Percentiles rank a stretch among this genome's conserved stretches.
Evolutionary conservation across 495 filamentous ascomycete genomes (phyloP).

Genomic region (Aspergillus hancockii): DNA sequence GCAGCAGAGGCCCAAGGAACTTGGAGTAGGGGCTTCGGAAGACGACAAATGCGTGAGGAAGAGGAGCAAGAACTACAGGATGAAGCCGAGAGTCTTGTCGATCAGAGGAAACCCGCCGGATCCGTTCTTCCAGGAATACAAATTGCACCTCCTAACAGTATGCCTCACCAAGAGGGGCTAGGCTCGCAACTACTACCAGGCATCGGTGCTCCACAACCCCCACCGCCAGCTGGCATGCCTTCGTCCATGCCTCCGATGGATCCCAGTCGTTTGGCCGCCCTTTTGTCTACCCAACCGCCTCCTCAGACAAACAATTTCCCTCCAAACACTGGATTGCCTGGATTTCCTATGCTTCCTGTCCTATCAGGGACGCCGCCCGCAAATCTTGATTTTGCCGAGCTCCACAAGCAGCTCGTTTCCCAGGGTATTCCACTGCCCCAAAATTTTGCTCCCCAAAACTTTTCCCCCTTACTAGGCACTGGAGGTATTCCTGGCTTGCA

Average conservation of each 20-base stretch:
- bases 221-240: slow-evolving; percentile 50
- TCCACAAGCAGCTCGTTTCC: slow-evolving; percentile 53
- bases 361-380: slow-evolving; percentile 50
- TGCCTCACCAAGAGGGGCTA: slow-evolving; percentile 34
- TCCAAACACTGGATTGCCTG: slow-evolving; percentile 31
- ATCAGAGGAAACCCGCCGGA: slow-evolving; percentile 72
- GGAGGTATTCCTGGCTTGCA: slow-evolving; percentile 51
- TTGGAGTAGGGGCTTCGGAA: slow-evolving; percentile 78
- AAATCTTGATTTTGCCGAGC: slow-evolving; percentile 67
- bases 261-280: slow-evolving; percentile 47
- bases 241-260: slow-evolving; percentile 56
- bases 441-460: slow-evolving; percentile 45
- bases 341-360: slow-evolving; percentile 49
- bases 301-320: slow-evolving; percentile 33
- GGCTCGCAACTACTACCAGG: slow-evolving; percentile 45
- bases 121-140: slow-evolving; percentile 55
- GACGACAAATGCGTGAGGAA: slow-evolving; percentile 80
- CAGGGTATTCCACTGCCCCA: slow-evolving; percentile 43
- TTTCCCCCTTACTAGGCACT: slow-evolving; percentile 43
- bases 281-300: slow-evolving; percentile 45
- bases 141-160: slow-evolving; percentile 36
- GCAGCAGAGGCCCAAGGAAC: slow-evolving; percentile 92
- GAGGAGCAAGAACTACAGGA: slow-evolving; percentile 92
- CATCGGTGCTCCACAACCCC: slow-evolving; percentile 50
- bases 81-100: slow-evolving; percentile 88